Conservation (phyloP, 140 eudicot species). For the Stevia rebaudiana region DNA sequence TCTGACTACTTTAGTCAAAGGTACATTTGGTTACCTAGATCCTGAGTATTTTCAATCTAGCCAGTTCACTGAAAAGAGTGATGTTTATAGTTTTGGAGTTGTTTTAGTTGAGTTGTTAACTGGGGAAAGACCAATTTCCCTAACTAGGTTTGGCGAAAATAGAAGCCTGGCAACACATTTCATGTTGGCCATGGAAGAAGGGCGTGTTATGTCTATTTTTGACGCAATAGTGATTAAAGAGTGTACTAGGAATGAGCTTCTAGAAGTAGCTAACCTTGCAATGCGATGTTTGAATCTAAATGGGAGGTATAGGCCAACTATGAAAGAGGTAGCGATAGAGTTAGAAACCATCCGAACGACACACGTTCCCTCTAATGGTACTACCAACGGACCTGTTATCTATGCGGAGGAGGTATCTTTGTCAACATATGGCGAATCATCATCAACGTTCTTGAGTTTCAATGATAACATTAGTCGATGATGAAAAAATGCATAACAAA, state of each 20-base stretch:
- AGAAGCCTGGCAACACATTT: slow-evolving; percentile 18
- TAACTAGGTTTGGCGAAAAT: too few species aligned
- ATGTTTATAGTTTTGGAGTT: too few species aligned
- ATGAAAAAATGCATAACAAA: too few species aligned
- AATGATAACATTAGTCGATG: background rate
- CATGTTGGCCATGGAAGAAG: slow-evolving; percentile 26
- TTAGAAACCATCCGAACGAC: slow-evolving; percentile 18
- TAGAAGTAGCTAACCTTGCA: slow-evolving; percentile 25
- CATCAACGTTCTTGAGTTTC: background rate
- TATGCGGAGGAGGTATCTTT: background rate
- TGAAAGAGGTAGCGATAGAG: slow-evolving; percentile 27
- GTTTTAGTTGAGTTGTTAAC: too few species aligned
- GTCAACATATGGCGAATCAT: background rate
- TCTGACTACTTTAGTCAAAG: background rate
- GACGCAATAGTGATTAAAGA: slow-evolving; percentile 3
- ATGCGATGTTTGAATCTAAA: slow-evolving; percentile 29
- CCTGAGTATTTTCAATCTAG: too few species aligned
- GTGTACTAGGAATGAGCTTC: slow-evolving; percentile 17
- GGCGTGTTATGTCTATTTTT: background rate
- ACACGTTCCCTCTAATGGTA: slow-evolving; percentile 4
- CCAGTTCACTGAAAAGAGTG: too few species aligned
- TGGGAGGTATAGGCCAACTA: background rate
- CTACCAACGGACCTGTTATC: too few species aligned
- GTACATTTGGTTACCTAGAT: too few species aligned
- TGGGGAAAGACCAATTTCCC: too few species aligned